Evolutionary conservation across 106 monocot genomes (phyloP).

Genomic region (Acorus calamus): DNA sequence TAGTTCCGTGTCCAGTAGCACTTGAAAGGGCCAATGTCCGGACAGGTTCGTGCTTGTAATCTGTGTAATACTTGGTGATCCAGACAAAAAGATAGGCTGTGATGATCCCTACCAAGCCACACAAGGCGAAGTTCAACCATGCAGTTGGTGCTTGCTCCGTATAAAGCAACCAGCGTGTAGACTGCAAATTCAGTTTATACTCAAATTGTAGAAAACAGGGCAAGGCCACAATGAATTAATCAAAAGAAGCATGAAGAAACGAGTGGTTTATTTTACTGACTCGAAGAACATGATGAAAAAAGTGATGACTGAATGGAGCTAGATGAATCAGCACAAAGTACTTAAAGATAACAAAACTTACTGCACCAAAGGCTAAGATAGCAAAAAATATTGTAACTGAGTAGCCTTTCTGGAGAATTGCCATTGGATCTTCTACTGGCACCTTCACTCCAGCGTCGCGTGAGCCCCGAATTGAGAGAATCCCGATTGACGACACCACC

Average conservation of each 20-base stretch:
- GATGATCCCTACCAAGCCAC: constrained; percentile 90
- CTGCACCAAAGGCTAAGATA: constrained; percentile 77
- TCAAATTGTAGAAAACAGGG: constrained; percentile 1
- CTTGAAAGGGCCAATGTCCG: constrained; percentile 73
- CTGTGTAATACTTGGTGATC: constrained; percentile 99
- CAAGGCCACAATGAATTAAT: not conserved
- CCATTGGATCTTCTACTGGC: constrained; percentile 85
- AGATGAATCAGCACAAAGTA: not conserved
- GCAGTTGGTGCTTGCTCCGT: constrained; percentile 94
- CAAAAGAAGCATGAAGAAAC: not conserved
- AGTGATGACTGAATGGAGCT: no score
- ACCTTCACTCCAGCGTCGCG: constrained; percentile 55
- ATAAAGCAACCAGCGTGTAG: constrained; percentile 93
- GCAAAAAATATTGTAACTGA: constrained; percentile 85
- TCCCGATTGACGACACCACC: constrained; percentile 83
- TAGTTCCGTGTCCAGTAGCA: constrained; percentile 95
- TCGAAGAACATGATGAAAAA: no score
- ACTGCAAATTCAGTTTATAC: constrained; percentile 29
- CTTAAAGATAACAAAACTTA: constrained; percentile 28
- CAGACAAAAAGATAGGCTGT: constrained; percentile 87
- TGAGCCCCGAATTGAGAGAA: constrained; percentile 86
- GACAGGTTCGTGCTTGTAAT: constrained; percentile 96
- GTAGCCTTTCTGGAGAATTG: constrained; percentile 92
- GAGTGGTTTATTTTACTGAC: no score
- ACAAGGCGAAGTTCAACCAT: constrained; percentile 91